A percentile compares a stretch with the other conserved stretches of the same genome.
phyloP scores from a whole-genome alignment of 2,329 filamentous ascomycete genomes.

The Monilinia aucupariae region DNA sequence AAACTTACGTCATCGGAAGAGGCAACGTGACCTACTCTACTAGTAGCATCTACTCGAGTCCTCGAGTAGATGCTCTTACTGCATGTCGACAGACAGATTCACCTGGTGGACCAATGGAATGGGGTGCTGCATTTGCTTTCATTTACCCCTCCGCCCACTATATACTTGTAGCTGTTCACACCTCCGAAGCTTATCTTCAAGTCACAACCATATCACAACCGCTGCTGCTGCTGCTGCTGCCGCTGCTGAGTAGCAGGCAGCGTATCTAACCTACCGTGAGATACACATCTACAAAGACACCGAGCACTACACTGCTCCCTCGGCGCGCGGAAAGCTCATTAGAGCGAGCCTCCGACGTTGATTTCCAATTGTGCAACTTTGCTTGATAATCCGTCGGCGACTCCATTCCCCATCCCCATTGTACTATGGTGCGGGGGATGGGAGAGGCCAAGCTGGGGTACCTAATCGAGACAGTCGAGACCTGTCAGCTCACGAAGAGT shows the following conservation, averaged over 20 bases:
- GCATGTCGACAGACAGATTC: too few relatives aligned
- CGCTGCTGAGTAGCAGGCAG: not conserved
- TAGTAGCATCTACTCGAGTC: too few relatives aligned
- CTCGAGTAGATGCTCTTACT: too few relatives aligned
- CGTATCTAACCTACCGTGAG: not conserved
- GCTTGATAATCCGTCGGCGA: not conserved
- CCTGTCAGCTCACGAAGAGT: not conserved
- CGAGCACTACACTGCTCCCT: not conserved
- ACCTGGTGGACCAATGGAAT: too few relatives aligned
- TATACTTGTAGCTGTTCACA: too few relatives aligned
- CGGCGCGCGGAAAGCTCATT: not conserved
- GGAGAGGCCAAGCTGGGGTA: not conserved
- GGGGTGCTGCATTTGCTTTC: too few relatives aligned
- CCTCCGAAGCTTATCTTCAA: not conserved
- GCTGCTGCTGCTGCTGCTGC: too few relatives aligned
- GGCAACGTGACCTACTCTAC: too few relatives aligned
- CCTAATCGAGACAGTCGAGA: not conserved
- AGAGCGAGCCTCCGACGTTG: not conserved
- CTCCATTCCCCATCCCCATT: not conserved
- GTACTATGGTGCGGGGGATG: not conserved
- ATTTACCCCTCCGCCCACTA: too few relatives aligned
- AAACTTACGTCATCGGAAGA: too few relatives aligned
- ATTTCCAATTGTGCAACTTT: not conserved
- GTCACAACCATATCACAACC: too few relatives aligned
- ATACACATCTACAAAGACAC: not conserved